phyloP scores from a whole-genome alignment of 2,329 filamentous ascomycete species.

The Trichoderma breve region DNA sequence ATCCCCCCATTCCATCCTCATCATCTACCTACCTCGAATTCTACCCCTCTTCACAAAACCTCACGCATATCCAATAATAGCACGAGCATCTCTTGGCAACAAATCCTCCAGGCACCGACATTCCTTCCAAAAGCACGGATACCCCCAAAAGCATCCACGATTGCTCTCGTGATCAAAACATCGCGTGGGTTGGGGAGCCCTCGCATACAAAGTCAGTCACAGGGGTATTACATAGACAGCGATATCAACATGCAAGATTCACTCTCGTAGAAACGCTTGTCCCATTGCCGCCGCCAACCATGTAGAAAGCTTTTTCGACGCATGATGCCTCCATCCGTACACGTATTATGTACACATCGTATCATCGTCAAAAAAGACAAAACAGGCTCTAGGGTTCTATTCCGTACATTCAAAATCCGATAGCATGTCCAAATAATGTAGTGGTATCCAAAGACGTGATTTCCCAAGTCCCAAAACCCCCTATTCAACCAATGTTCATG shows the following conservation, averaged over 20 bases:
- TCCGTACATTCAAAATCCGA: neutral
- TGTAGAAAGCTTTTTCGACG: neutral
- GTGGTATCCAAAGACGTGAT: slow-evolving; percentile 7
- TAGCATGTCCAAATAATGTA: neutral
- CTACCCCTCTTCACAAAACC: neutral
- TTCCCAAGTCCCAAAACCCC: neutral
- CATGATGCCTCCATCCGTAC: neutral
- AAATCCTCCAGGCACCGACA: neutral
- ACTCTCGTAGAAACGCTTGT: neutral
- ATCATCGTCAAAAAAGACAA: neutral
- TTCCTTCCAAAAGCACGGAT: neutral
- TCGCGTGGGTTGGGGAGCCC: neutral
- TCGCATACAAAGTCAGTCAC: neutral
- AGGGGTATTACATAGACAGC: neutral
- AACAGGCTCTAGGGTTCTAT: neutral
- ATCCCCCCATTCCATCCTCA: neutral
- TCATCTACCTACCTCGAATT: neutral
- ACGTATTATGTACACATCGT: neutral
- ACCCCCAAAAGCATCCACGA: neutral
- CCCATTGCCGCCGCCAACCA: neutral
- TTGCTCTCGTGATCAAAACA: neutral
- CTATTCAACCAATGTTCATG: neutral
- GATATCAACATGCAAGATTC: neutral
- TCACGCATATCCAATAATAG: neutral
- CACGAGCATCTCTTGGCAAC: too few relatives aligned